Base-by-base conservation (phyloP, 1,284 basidiomycete species). In the Ustilago bromivora region DNA sequence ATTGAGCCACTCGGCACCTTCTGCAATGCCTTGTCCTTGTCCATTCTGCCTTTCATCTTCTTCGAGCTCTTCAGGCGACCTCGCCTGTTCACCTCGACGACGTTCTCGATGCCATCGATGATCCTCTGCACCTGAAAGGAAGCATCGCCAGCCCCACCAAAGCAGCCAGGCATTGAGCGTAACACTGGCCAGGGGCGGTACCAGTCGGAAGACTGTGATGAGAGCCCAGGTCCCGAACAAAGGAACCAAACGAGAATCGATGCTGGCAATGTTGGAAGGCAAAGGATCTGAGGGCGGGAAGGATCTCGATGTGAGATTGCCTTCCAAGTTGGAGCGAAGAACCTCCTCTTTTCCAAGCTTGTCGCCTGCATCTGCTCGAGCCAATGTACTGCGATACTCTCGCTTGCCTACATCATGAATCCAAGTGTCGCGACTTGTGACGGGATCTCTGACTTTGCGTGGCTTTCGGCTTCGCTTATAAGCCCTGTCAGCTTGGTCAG, bases 1-100 rank as follows among this genome's bases (percentile, higher is more conserved):
- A 46, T 81, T 81, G 56, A 81, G 62, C 80, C 80, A 81, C 41
- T 81, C 80, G 0, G 78, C 79, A 13, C 78, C 66, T 46, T 80
- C 80, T 4, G 61, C 59, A 35, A 71, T 57, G 6, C 72, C 62
- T 55, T 58, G 62, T 12, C 15, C 32, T 19, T 53, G 15, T 13
- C 31, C 61, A 9, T 65, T 28, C 5, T 38, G 19, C 17, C 41
- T 23, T n/a, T 64, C 51, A 12, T 68, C 36, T 3, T 59, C 49
- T 31, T 65, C 58, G 3, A 61, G 15, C 31, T 69, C 57, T 40
- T 66, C 61, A n/a, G 60, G 60, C 19, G 53, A 49, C 9, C 67
- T 40, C 9, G 54, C 58, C 31, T 51, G 15, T 31, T 66, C 57
- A 15, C 65, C 76, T 43, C 76, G 52, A 4, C 17, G 41, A 12